These are phyloP conservation scores for Cyberlindnera bimundalis DNA, from an alignment of 805 yeast species.

Conservation along the genomic window DNA sequence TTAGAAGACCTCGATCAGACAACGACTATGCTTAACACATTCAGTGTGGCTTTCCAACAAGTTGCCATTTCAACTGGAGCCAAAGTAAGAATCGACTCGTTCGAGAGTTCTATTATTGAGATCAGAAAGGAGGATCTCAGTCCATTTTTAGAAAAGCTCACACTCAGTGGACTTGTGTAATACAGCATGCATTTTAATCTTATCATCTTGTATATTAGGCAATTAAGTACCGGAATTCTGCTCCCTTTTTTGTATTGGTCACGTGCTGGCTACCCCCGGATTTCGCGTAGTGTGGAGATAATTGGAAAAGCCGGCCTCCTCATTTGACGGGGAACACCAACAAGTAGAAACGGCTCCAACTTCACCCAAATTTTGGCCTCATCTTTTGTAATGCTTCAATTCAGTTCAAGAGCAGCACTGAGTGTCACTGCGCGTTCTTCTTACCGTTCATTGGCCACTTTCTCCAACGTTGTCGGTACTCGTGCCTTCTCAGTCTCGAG, in stretches of 20 bases:
- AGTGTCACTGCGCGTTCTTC: neutral
- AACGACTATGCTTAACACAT: slow-evolving; percentile 64
- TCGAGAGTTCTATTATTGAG: slow-evolving; percentile 92
- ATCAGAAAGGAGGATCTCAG: slow-evolving; percentile 82
- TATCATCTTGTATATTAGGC: neutral
- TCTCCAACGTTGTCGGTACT: neutral
- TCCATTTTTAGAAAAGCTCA: slow-evolving; percentile 80
- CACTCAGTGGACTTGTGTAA: slow-evolving; percentile 63
- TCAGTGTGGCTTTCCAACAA: slow-evolving; percentile 88
- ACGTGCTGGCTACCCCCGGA: slow-evolving; percentile 4
- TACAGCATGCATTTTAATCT: neutral
- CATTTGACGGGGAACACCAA: slow-evolving; percentile 1
- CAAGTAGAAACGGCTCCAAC: neutral
- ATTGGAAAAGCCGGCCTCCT: slow-evolving; percentile 4
- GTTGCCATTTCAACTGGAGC: slow-evolving; percentile 85
- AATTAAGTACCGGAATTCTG: no score
- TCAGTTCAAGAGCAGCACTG: neutral
- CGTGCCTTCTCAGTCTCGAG: slow-evolving; percentile 7
- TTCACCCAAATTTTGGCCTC: neutral
- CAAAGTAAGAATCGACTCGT: slow-evolving; percentile 85
- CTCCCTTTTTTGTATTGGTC: no score
- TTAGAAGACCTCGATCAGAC: slow-evolving; percentile 32
- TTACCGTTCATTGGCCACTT: neutral
- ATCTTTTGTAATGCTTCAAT: neutral
- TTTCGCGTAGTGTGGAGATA: slow-evolving; percentile 1